phyloP scores from a whole-genome alignment of 2,329 filamentous ascomycete genomes.

The Daldinia sp. region DNA sequence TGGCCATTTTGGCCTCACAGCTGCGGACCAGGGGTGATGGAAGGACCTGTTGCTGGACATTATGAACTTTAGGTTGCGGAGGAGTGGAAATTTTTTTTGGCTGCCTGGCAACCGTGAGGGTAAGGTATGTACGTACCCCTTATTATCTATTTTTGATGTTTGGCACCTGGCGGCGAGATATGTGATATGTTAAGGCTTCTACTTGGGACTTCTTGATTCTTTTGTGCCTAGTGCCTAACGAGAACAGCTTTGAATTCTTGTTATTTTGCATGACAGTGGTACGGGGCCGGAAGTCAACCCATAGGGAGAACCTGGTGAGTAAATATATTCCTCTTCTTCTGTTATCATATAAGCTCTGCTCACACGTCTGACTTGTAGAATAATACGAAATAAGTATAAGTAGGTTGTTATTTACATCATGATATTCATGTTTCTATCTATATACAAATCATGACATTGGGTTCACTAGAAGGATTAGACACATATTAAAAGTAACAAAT shows the following conservation, averaged over 20 bases:
- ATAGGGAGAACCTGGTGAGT: too few relatives aligned
- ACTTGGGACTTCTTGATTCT: background rate
- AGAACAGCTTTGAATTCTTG: background rate
- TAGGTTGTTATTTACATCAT: too few relatives aligned
- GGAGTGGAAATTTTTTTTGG: background rate
- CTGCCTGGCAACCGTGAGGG: conserved; percentile 10
- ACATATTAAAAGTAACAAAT: too few relatives aligned
- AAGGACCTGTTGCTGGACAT: background rate
- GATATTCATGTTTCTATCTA: too few relatives aligned
- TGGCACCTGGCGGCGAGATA: background rate
- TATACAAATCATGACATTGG: too few relatives aligned
- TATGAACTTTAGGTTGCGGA: background rate
- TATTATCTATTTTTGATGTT: background rate
- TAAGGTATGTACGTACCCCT: background rate
- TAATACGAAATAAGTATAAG: background rate
- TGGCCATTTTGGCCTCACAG: background rate
- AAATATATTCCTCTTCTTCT: background rate
- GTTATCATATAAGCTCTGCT: background rate
- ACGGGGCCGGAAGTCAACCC: background rate
- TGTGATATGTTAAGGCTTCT: background rate
- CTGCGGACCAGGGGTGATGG: conserved; percentile 1
- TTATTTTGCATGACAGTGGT: background rate
- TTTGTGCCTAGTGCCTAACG: too few relatives aligned
- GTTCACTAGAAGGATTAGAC: too few relatives aligned
- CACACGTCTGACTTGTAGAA: background rate